Conservation (phyloP, 805 yeast species). For the Dipodascopsis tothii region DNA sequence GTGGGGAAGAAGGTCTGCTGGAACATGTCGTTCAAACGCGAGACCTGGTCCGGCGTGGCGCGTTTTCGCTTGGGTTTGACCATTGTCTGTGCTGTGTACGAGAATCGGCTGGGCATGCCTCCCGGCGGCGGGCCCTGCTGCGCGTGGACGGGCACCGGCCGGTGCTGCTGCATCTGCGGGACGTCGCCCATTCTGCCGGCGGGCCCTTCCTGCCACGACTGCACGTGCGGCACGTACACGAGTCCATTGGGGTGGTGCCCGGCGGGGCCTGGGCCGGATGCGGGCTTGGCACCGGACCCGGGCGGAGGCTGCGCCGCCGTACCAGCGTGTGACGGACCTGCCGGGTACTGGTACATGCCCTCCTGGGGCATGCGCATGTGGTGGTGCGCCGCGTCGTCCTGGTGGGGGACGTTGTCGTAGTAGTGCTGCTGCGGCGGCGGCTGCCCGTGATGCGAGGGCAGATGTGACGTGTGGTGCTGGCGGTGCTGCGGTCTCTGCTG, state of each 20-base stretch:
- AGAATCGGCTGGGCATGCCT: neutral
- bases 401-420: neutral
- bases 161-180: too few relatives aligned
- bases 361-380: neutral
- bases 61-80: slow-evolving; percentile 50
- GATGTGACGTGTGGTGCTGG: neutral
- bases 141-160: neutral
- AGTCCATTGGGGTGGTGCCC: neutral
- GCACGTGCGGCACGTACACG: neutral
- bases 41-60: slow-evolving; percentile 74
- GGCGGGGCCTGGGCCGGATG: neutral
- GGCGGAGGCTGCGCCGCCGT: neutral
- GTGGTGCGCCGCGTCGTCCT: neutral
- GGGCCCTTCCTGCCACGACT: neutral
- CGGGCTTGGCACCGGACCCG: neutral
- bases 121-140: neutral
- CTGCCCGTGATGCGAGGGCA: neutral
- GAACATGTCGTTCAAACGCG: slow-evolving; percentile 62
- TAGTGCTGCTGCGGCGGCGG: neutral
- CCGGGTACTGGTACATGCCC: neutral
- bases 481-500: too few relatives aligned
- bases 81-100: neutral
- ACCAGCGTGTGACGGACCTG: neutral
- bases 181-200: neutral
- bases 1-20: slow-evolving; percentile 70